Percentiles rank a stretch among this genome's conserved stretches.
Evolutionary conservation across 2,329 filamentous ascomycete genomes (phyloP).

Genomic region (Periconia sp.): DNA sequence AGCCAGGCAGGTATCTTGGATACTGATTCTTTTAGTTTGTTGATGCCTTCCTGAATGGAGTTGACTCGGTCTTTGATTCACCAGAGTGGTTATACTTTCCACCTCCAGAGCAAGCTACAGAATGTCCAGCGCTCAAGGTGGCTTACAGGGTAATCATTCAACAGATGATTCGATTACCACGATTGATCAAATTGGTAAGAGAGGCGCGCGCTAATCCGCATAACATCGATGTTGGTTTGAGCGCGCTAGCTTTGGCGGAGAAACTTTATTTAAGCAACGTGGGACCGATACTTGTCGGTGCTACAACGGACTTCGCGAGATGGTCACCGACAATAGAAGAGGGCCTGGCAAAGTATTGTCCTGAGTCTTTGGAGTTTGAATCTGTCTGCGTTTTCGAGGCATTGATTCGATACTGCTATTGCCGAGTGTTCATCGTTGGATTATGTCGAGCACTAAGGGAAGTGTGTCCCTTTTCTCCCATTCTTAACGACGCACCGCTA

Average conservation of each 20-base stretch:
- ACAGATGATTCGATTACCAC: slow-evolving; percentile 11
- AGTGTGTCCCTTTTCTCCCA: slow-evolving; percentile 1
- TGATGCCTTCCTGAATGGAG: slow-evolving; percentile 5
- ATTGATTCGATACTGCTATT: slow-evolving; percentile 12
- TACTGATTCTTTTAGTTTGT: slow-evolving; percentile 1
- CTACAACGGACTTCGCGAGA: not conserved
- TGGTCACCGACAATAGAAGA: slow-evolving; percentile 5
- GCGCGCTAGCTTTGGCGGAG: slow-evolving; percentile 6
- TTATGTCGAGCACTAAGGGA: slow-evolving; percentile 4
- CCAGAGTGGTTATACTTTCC: slow-evolving; percentile 8
- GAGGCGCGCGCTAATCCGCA: slow-evolving; percentile 4
- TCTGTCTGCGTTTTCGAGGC: slow-evolving; percentile 8
- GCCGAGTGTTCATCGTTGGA: slow-evolving; percentile 10
- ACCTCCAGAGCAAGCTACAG: slow-evolving; percentile 5
- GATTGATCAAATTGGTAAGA: slow-evolving; percentile 7
- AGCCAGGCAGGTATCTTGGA: too few relatives aligned
- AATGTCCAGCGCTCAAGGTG: not conserved
- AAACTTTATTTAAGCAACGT: slow-evolving; percentile 9
- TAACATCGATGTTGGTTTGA: slow-evolving; percentile 1
- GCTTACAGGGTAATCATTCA: slow-evolving; percentile 8
- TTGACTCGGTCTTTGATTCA: slow-evolving; percentile 9
- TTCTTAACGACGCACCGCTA: slow-evolving; percentile 1
- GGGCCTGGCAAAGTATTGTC: slow-evolving; percentile 5
- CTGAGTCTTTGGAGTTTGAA: slow-evolving; percentile 7
- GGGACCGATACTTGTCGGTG: slow-evolving; percentile 1